phyloP scores from a whole-genome alignment of 345 rosid genomes.

The Fremontodendron californicum region DNA sequence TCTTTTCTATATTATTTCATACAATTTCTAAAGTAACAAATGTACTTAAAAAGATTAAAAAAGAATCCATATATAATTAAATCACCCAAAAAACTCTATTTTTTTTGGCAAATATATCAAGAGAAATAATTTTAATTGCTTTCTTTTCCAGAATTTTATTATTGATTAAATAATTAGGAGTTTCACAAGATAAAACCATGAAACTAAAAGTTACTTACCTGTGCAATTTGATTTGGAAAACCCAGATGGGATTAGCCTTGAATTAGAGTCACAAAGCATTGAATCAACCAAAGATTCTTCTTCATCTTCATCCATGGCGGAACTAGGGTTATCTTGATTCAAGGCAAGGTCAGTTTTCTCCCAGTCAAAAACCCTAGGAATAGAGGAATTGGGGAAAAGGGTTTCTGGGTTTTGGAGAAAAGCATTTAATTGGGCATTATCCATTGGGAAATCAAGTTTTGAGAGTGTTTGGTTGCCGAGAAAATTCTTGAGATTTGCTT shows the following conservation, averaged over 20 bases:
- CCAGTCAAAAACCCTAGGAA: conserved; percentile 28
- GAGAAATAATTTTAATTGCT: neutral
- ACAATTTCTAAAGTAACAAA: neutral
- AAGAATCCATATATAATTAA: neutral
- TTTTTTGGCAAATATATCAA: neutral
- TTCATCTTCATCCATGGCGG: conserved; percentile 30
- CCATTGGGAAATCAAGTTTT: conserved; percentile 30
- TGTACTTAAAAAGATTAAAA: neutral
- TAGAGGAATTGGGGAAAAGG: conserved; percentile 16
- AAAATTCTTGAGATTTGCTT: conserved; percentile 3
- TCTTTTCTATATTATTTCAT: neutral
- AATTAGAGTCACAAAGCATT: conserved; percentile 74
- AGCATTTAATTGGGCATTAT: conserved; percentile 30
- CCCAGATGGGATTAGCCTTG: conserved; percentile 57
- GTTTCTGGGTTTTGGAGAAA: conserved; percentile 19
- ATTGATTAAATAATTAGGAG: neutral
- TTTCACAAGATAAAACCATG: neutral
- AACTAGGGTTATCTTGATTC: conserved; percentile 38
- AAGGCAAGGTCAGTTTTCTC: conserved; percentile 21
- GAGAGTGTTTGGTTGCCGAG: conserved; percentile 6
- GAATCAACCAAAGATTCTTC: conserved; percentile 43
- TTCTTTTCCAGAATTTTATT: neutral
- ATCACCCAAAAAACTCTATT: neutral
- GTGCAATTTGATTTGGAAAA: conserved; percentile 38
- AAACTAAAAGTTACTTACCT: conserved; percentile 42